A percentile compares a stretch with the other conserved stretches of the same genome.
phyloP scores from a whole-genome alignment of 78 protist genomes.

The Mantamonas sphyraenae region DNA sequence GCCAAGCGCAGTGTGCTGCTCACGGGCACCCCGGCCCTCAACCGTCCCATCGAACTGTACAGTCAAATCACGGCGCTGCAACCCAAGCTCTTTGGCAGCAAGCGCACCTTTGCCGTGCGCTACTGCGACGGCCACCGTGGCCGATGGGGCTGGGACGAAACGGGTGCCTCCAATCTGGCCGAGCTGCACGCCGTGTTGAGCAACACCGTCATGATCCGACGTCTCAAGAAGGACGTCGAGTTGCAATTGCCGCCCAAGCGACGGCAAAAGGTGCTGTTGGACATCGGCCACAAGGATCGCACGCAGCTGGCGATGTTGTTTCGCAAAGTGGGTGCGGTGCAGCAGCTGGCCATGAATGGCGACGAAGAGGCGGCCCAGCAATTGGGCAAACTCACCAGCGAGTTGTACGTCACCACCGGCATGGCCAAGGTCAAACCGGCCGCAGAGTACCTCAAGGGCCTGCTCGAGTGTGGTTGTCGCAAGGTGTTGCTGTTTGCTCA shows the following conservation, averaged over 20 bases:
- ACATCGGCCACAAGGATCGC: neutral
- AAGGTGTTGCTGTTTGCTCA: slow-evolving; percentile 50
- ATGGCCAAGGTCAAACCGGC: neutral
- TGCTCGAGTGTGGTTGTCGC: neutral
- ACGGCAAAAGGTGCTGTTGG: slow-evolving; percentile 14
- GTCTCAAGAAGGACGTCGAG: slow-evolving; percentile 65
- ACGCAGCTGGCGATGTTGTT: neutral
- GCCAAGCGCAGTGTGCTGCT: slow-evolving; percentile 41
- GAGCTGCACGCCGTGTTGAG: slow-evolving; percentile 64
- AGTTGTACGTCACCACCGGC: neutral
- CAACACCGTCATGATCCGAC: slow-evolving; percentile 59
- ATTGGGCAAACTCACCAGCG: neutral
- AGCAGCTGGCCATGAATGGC: neutral
- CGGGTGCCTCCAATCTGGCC: slow-evolving; percentile 50
- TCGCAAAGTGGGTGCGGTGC: neutral
- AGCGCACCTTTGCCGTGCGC: neutral
- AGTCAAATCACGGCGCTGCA: slow-evolving; percentile 59
- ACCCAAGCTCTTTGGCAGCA: no score
- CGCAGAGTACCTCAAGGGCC: neutral
- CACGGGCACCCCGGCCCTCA: slow-evolving; percentile 83
- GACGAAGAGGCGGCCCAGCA: neutral
- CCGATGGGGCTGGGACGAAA: slow-evolving; percentile 50
- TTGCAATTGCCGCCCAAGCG: slow-evolving; percentile 68
- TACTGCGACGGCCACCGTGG: neutral
- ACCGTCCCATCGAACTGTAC: slow-evolving; percentile 79